Base-by-base conservation (phyloP, 208 protist genomes). In the Acanthamoeba culbertsoni region DNA sequence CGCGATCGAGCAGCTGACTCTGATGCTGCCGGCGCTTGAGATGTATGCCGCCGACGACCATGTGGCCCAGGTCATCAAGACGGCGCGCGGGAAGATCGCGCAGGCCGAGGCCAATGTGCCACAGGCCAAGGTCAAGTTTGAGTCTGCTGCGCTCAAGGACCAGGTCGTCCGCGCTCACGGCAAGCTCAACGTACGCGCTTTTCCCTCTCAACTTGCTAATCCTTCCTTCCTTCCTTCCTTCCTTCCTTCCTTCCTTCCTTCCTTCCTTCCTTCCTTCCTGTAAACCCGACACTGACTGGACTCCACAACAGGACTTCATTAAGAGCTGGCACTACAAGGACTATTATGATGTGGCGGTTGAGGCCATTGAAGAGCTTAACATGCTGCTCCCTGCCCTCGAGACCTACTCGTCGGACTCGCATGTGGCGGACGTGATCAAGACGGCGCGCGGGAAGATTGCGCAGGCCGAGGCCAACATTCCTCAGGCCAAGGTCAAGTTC, bases 1-100 rank as follows among this genome's bases (percentile, higher is more conserved):
- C 42, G 48, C 84, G 5, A 91, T 91, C 10, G 84, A 71, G 14
- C 53, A 91, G 84, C 84, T 91, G 23, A 71, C 63, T 35, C 37
- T 43, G 42, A 28, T 91, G 8, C 84, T 91, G 53, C 84, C 84
- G n/a, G 84, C 84, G 59, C 84, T 91, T 14, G 84, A 91, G 84
- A 14, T 31, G 1, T 91, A 71, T 40, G 23, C 53, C 8, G 42
- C 53, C 3, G 84, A 91, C 59, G 10, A 23, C 8, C 45, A 91
- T 55, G 45, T 91, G 18, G 48, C 84, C 35, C 28, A 51, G 14
- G 71, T 55, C 55, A 71, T 91, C 84, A 68, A 59, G 84, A 40
- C 84, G 14, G 84, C 84, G 55, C 28, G 59, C n/a, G 84, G 45
- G 35, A 91, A 71, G 59, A 91, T 91, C 53, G 55, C 40, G 1